Conservation (phyloP, 1,139 yeast species). For the Saccharomycopsis hybrid region DNA sequence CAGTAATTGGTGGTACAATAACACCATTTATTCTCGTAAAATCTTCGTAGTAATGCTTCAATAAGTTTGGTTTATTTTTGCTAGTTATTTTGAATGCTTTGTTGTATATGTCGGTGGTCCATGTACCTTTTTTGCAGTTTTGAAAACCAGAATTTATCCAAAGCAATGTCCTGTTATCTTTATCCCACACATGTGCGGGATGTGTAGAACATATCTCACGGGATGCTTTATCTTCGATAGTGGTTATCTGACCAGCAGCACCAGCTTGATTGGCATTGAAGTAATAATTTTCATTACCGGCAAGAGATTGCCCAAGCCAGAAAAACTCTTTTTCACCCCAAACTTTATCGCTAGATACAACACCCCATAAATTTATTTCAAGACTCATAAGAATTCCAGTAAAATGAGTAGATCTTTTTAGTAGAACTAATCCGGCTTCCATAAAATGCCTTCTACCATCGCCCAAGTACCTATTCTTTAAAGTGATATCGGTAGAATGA, state of each 20-base stretch:
- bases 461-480: conserved; percentile 31
- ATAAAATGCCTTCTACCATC: conserved; percentile 35
- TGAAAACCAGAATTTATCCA: conserved; percentile 55
- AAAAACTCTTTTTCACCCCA: conserved; percentile 57
- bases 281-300: conserved; percentile 39
- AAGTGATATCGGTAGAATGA: conserved; percentile 31
- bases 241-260: conserved; percentile 27
- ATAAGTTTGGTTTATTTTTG: conserved; percentile 23
- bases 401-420: conserved; percentile 36
- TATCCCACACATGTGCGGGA: conserved; percentile 43
- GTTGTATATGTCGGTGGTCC: conserved; percentile 25
- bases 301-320: conserved; percentile 48
- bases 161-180: conserved; percentile 36
- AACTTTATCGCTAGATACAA: conserved; percentile 31
- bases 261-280: conserved; percentile 38
- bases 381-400: conserved; percentile 34
- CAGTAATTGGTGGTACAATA: conserved; percentile 31
- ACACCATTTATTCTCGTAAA: conserved; percentile 28
- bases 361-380: conserved; percentile 31
- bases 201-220: conserved; percentile 43
- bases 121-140: conserved; percentile 37
- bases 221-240: conserved; percentile 13
- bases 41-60: conserved; percentile 24
- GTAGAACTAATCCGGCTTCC: conserved; percentile 44
- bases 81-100: conserved; percentile 27